Base-by-base conservation (phyloP, 2,329 filamentous ascomycete species). In the Emericellopsis atlantica region DNA sequence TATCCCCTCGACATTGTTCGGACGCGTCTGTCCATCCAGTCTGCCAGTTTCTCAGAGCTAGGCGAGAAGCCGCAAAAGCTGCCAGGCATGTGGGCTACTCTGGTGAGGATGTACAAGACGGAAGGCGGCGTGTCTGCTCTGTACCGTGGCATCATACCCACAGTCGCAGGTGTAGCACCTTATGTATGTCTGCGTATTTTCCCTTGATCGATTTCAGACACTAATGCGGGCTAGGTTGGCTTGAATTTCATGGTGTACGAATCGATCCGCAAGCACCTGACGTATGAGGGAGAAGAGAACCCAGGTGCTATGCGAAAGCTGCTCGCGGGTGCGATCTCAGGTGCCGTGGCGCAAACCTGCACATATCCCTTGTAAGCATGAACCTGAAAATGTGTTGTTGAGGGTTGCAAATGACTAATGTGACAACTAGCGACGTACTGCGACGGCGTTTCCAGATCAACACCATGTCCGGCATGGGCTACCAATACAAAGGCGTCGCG, bases 231-330 rank as follows among this genome's bases (percentile, higher is more conserved):
- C 32, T 50, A 88, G 81, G 84, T 98, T 46, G 92, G 92, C 32
- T 70, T 98, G 41, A 98, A 98, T 60, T 98, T 98, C 61, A 96
- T 96, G 88, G 87, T 86, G 6, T 98, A 98, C 62, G 92, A 98
- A 61, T 82, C 82, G 38, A 81, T 89, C 44, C 80, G 92, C 45
- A 79, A 80, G 53, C 81, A 82, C 50, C 71, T 98, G 49, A 98
- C 92, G 0, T 82, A 81, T 2, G 86, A 94, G 40, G 92, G 92
- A 36, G 81, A 95, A 47, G 75, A 84, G 54, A 86, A 94, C 49
- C 92, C 92, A 0, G 79, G 70, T 45, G 76, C 86, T 1, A 60
- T 76, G 40, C 79, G 90, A 41, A 98, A 96, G 58, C 70, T 98
- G 34, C 73, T 81, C 23, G 90, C 92, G 4, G 92, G 92, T 43